These are phyloP conservation scores for Trichoderma harzianum DNA, from an alignment of 2,329 filamentous ascomycete genomes.

Conservation along the genomic window DNA sequence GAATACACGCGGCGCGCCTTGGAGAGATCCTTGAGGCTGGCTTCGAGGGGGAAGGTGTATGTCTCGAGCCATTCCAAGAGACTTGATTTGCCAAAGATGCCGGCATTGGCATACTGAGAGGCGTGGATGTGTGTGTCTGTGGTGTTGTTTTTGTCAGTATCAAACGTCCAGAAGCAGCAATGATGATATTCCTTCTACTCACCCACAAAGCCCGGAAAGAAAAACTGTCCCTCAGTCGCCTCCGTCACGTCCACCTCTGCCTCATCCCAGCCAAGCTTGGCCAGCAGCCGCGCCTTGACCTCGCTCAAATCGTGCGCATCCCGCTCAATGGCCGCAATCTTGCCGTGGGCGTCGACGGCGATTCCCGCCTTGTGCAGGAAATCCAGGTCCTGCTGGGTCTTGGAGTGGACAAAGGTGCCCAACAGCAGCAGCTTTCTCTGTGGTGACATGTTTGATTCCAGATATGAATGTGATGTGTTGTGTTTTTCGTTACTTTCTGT, in stretches of 20 bases:
- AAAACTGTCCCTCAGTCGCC: conserved; percentile 59
- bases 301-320: conserved; percentile 32
- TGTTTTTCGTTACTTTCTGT: neutral
- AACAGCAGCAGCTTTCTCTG: conserved; percentile 46
- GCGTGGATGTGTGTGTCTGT: conserved; percentile 96
- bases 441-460: conserved; percentile 16
- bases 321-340: conserved; percentile 47
- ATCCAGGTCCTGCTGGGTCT: conserved; percentile 45
- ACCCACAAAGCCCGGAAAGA: conserved; percentile 83
- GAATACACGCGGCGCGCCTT: conserved; percentile 71
- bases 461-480: neutral
- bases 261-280: conserved; percentile 44
- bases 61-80: conserved; percentile 89
- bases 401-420: conserved; percentile 56
- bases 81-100: conserved; percentile 90
- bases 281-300: conserved; percentile 34
- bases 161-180: no score
- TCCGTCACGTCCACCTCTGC: conserved; percentile 38
- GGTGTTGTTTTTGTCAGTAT: neutral
- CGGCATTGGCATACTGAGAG: conserved; percentile 88
- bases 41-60: conserved; percentile 93
- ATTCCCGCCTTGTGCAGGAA: conserved; percentile 50
- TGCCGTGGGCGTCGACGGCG: conserved; percentile 48
- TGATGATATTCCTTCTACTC: conserved; percentile 25
- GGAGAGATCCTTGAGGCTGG: conserved; percentile 61